A percentile compares a stretch with the other conserved stretches of the same genome.
Conservation (phyloP, 345 rosid species). For the Eucalyptus cloeziana region DNA sequence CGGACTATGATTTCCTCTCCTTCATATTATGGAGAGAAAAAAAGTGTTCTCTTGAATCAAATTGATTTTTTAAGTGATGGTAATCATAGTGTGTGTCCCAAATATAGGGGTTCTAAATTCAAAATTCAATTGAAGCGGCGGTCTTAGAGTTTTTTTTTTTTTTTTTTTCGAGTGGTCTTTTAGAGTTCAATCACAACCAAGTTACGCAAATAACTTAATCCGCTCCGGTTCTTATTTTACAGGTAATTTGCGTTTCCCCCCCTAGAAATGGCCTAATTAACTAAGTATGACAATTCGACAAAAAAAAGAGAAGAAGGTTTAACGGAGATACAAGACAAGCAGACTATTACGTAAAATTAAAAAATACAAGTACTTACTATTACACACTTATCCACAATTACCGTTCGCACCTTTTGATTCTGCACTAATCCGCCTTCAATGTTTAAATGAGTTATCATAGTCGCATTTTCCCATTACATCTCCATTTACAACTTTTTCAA, state of each 20-base stretch:
- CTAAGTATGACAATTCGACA: not conserved
- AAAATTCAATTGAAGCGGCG: not conserved
- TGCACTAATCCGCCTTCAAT: not conserved
- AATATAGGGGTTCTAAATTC: not conserved
- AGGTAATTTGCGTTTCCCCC: not conserved
- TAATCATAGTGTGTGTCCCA: not conserved
- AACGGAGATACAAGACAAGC: not conserved
- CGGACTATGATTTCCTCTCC: not conserved
- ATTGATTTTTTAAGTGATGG: not conserved
- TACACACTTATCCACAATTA: not conserved
- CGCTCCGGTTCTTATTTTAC: not conserved
- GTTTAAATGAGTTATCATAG: not conserved
- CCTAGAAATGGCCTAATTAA: not conserved
- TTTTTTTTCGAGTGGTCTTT: not conserved
- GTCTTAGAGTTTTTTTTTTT: not conserved
- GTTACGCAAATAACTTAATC: not conserved
- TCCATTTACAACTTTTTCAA: not conserved
- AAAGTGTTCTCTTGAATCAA: not conserved
- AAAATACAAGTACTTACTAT: not conserved
- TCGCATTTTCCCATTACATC: not conserved
- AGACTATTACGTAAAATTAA: not conserved
- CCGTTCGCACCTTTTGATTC: not conserved
- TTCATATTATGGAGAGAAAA: not conserved
- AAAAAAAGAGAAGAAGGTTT: not conserved
- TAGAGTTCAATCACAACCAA: not conserved